Conservation (phyloP, 768 basidiomycete genomes). For the Phaeotremella skinneri region DNA sequence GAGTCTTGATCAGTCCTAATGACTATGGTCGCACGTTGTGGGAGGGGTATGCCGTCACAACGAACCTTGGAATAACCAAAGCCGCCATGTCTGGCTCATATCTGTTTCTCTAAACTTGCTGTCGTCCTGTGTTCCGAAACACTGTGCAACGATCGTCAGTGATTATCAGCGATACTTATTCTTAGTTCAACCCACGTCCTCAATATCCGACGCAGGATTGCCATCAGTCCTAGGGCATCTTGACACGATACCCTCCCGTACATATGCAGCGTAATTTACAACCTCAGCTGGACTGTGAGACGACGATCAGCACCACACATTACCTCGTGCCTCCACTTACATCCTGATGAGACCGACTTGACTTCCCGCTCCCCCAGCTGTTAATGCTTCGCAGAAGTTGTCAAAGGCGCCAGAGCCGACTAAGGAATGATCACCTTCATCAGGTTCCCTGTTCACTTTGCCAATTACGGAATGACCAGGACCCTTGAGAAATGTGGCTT, state of each 20-base stretch:
- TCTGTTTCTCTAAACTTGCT: constrained; percentile 62
- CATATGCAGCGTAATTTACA: constrained; percentile 72
- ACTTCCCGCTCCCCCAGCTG: constrained; percentile 31
- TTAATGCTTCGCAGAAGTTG: constrained; percentile 44
- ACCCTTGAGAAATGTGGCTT: constrained; percentile 1
- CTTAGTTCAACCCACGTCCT: constrained; percentile 22
- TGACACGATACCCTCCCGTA: constrained; percentile 57
- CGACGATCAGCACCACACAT: constrained; percentile 1
- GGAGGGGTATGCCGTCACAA: neutral
- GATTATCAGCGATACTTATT: neutral
- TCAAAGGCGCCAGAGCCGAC: constrained; percentile 46
- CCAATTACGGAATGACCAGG: too few species aligned
- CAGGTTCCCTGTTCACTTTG: neutral
- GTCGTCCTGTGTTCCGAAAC: constrained; percentile 81
- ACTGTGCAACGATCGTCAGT: constrained; percentile 56
- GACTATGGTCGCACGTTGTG: too few species aligned
- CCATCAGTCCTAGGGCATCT: constrained; percentile 32
- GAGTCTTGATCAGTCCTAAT: neutral
- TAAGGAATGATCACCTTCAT: constrained; percentile 6
- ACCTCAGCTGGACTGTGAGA: constrained; percentile 55
- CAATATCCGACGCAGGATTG: constrained; percentile 28
- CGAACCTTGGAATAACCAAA: constrained; percentile 79
- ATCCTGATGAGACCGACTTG: constrained; percentile 52
- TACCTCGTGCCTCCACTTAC: constrained; percentile 20
- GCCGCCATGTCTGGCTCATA: constrained; percentile 72